Conservation (phyloP, 768 basidiomycete species). For the Amanita molliuscula region DNA sequence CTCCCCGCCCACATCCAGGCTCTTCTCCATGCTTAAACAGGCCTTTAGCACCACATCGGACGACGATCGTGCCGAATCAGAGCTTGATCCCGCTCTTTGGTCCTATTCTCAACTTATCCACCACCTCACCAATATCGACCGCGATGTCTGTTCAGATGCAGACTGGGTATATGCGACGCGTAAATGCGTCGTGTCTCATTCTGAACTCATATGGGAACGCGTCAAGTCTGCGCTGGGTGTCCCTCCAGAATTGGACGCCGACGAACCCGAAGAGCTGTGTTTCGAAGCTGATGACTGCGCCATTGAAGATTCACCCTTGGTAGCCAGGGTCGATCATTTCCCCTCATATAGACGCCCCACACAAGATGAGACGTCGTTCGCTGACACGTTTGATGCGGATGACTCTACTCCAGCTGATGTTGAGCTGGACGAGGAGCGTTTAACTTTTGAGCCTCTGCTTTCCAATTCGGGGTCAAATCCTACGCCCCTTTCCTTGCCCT, state of each 20-base stretch:
- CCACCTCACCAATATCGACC: conserved; percentile 58
- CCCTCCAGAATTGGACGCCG: conserved; percentile 72
- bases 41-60: conserved; percentile 36
- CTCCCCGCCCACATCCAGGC: conserved; percentile 52
- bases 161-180: conserved; percentile 67
- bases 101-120: conserved; percentile 54
- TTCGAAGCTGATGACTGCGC: conserved; percentile 30
- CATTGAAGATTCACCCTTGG: conserved; percentile 31
- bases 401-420: conserved; percentile 4
- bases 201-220: conserved; percentile 87
- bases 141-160: conserved; percentile 55
- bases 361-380: neutral
- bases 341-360: neutral
- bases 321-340: conserved; percentile 9
- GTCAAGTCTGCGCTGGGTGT: conserved; percentile 82
- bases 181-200: conserved; percentile 65
- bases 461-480: conserved; percentile 22
- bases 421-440: conserved; percentile 9
- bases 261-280: conserved; percentile 25
- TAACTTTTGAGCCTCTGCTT: conserved; percentile 47
- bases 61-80: conserved; percentile 15
- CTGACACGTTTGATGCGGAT: neutral
- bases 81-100: conserved; percentile 61
- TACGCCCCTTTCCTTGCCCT: conserved; percentile 27
- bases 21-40: conserved; percentile 66